Evolutionary conservation across 305 asterid species (phyloP).

Genomic region (Rubia tinctorum): DNA sequence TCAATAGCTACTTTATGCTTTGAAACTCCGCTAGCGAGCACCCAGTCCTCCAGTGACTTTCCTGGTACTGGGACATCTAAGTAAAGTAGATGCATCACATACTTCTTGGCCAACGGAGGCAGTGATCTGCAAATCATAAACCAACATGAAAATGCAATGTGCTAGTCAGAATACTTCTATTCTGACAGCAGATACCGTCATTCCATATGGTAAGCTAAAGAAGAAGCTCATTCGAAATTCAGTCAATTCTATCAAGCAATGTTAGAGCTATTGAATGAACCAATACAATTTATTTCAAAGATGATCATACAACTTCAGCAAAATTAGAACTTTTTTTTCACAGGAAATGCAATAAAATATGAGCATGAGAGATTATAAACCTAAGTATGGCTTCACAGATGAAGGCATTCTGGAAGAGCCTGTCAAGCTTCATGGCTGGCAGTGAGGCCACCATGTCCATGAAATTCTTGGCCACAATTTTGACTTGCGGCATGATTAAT

Average conservation of each 20-base stretch:
- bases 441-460: conserved; percentile 99
- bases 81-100: conserved; percentile 69
- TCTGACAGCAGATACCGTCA: background rate
- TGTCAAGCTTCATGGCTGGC: conserved; percentile 86
- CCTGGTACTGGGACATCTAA: conserved; percentile 64
- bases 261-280: background rate
- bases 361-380: conserved; percentile 15
- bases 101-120: conserved; percentile 96
- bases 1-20: conserved; percentile 89
- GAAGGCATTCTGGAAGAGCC: conserved; percentile 80
- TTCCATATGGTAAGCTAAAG: background rate
- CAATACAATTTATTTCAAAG: background rate
- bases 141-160: conserved; percentile 5
- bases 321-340: background rate
- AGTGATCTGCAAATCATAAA: conserved; percentile 54
- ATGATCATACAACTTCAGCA: background rate
- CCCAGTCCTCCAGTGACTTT: conserved; percentile 84
- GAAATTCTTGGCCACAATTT: conserved; percentile 83
- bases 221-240: background rate
- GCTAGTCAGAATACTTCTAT: background rate
- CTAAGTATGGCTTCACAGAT: conserved; percentile 91
- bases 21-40: conserved; percentile 72
- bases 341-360: background rate
- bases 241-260: background rate
- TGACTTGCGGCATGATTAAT: conserved; percentile 82